Evolutionary conservation across 768 basidiomycete genomes (phyloP).

Genomic region (Naganishia kalamii): DNA sequence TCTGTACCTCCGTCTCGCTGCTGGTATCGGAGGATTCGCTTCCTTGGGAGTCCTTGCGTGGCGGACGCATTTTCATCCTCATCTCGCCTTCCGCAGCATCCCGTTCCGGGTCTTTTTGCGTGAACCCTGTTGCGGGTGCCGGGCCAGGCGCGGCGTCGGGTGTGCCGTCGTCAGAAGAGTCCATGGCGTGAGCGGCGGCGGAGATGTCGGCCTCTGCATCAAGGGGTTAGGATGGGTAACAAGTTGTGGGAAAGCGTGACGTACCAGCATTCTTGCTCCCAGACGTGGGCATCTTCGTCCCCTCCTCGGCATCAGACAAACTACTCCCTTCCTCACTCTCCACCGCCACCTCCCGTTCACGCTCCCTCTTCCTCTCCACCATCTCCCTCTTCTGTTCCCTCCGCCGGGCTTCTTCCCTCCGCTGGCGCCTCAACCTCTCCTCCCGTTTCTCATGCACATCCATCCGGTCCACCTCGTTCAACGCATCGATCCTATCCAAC

Average conservation of each 20-base stretch:
- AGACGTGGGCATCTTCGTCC: not conserved
- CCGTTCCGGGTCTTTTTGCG: not conserved
- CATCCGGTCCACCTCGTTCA: not conserved
- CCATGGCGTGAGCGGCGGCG: constrained; percentile 2
- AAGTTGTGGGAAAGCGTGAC: not conserved
- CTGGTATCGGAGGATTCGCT: not conserved
- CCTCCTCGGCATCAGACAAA: not conserved
- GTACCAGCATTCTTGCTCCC: not conserved
- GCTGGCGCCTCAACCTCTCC: not conserved
- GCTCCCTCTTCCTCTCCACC: not conserved
- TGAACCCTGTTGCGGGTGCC: constrained; percentile 8
- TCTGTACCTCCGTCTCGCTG: not conserved
- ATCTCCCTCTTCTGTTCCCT: not conserved
- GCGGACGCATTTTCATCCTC: not conserved
- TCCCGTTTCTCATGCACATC: constrained; percentile 2
- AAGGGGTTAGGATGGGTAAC: not conserved
- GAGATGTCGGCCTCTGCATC: constrained; percentile 3
- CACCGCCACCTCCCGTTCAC: not conserved
- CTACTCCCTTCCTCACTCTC: constrained; percentile 1
- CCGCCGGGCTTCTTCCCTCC: not conserved
- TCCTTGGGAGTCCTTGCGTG: not conserved
- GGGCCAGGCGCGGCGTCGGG: constrained; percentile 11
- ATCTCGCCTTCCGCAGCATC: not conserved
- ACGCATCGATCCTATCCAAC: not conserved
- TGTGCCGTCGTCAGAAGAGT: constrained; percentile 6